Evolutionary conservation across 2,329 filamentous ascomycete species (phyloP), one percentile per base, ranked within the genome.

Genomic region (Boeremia lycopersici): DNA sequence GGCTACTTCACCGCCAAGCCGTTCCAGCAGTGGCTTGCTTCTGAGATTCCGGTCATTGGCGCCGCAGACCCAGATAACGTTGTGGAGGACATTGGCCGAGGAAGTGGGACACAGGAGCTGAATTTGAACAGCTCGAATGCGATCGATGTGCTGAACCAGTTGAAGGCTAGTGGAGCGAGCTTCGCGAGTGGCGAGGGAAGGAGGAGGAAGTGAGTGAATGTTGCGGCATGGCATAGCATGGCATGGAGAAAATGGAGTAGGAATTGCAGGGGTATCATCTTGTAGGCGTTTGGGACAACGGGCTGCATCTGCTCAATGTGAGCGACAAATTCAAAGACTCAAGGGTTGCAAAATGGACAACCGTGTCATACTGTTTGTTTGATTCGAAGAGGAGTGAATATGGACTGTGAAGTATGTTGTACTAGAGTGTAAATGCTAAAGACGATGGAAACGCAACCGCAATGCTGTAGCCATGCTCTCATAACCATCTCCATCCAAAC

Each of bases 21-120:
- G 6, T 93, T 95, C 76, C 90, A 95, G 81, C 84, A 87, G 70
- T 86, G 90, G 78, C 79, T 95, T 42, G 89, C 89, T 10, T 82
- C 82, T n/a, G 81, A 83, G 35, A 81, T 93, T 3, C 84, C 86
- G 1, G 71, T 83, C 29, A 82, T 93, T 57, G 89, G 87, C 45
- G 81, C 81, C 63, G 81, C 82, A 29, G 90, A 93, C 66, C 83
- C 86, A 25, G 77, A 77, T 53, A 81, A 80, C 40, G 78, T 80
- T 3, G 70, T 76, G 5, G 76, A 78, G 54, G 77, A 79, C 50
- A 77, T 77, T 65, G 74, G 74, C 3, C 57, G 74, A 28, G 74
- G 74, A 25, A 75, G 62, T 34, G 67, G 61, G 45, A 59, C 60
- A 4, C 56, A 67, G 30, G 60, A 56, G 28, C 43, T 74, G 42